These are phyloP conservation scores for Camelina hispida DNA, from an alignment of 345 rosid genomes.

Conservation along the genomic window DNA sequence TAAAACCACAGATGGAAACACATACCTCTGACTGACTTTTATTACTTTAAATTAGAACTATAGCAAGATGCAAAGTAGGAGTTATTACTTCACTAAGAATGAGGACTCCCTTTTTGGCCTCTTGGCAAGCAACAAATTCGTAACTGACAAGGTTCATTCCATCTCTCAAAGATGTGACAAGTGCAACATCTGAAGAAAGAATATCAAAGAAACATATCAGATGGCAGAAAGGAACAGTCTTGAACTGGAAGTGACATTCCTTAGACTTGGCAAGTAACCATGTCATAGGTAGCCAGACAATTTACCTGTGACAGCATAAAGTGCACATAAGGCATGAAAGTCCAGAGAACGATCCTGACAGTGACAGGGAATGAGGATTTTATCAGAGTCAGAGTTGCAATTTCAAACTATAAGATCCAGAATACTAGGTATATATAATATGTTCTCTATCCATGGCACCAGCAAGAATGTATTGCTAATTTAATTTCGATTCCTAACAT, in stretches of 20 bases:
- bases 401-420: constrained; percentile 14
- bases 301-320: constrained; percentile 97
- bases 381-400: constrained; percentile 31
- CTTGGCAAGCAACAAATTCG: constrained; percentile 99
- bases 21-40: not conserved
- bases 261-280: constrained; percentile 23
- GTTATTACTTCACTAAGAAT: constrained; percentile 95
- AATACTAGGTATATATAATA: not conserved
- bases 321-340: constrained; percentile 79
- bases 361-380: constrained; percentile 44
- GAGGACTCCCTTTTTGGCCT: constrained; percentile 94
- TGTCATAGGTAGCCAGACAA: constrained; percentile 1
- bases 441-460: constrained; percentile 13
- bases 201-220: constrained; percentile 22
- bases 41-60: not conserved
- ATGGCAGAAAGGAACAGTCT: constrained; percentile 19
- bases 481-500: not conserved
- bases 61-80: constrained; percentile 4
- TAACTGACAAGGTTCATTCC: constrained; percentile 99
- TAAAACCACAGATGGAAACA: not conserved
- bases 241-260: not conserved
- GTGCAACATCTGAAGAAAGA: constrained; percentile 79
- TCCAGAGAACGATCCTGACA: constrained; percentile 97
- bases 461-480: constrained; percentile 5
- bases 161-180: constrained; percentile 96